Conservation (phyloP, 768 basidiomycete genomes). For the Termitomyces sp. region DNA sequence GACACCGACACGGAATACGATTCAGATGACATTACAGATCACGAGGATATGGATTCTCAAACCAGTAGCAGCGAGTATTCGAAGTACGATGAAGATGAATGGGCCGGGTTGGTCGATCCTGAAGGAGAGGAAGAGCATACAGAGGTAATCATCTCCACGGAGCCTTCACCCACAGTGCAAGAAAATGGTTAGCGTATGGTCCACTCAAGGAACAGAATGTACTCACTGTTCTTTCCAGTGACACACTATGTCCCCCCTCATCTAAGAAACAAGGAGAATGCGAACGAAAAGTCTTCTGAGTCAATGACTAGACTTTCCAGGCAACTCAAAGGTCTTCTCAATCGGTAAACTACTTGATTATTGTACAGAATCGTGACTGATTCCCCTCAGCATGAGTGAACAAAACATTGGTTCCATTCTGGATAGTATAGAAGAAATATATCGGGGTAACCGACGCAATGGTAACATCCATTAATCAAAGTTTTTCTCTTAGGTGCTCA, state of each 20-base stretch:
- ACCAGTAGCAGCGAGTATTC: neutral
- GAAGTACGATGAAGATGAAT: conserved; percentile 13
- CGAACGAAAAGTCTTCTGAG: conserved; percentile 27
- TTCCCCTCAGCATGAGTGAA: conserved; percentile 70
- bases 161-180: neutral
- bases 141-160: conserved; percentile 13
- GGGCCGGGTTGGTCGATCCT: neutral
- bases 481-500: neutral
- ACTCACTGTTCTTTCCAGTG: conserved; percentile 9
- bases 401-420: conserved; percentile 78
- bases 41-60: neutral
- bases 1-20: neutral
- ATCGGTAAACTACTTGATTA: conserved; percentile 46
- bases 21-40: neutral
- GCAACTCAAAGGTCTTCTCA: conserved; percentile 82
- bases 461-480: conserved; percentile 36
- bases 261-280: conserved; percentile 38
- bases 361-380: neutral
- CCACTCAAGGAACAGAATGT: neutral
- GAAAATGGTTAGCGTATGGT: conserved; percentile 2
- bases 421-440: conserved; percentile 67
- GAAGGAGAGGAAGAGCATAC: conserved; percentile 15
- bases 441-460: conserved; percentile 71
- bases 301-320: conserved; percentile 53
- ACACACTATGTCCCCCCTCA: conserved; percentile 79